Percentiles rank a stretch among this genome's conserved stretches.
Conservation (phyloP, 495 filamentous ascomycete genomes). For the Tuber brumale region DNA sequence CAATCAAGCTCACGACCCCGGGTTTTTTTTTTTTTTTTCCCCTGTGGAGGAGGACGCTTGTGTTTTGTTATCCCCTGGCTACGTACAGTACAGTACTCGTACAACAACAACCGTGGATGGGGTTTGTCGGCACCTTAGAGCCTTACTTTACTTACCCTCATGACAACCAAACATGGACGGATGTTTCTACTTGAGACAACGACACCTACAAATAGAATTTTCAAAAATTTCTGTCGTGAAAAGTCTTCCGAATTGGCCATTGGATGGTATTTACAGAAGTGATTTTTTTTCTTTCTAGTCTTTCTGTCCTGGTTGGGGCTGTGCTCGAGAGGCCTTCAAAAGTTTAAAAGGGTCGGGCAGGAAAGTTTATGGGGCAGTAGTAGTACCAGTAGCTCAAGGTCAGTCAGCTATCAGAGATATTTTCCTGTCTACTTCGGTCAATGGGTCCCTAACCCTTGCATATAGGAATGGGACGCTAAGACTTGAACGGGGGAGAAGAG, state of each 20-base stretch:
- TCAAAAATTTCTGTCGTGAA: not conserved
- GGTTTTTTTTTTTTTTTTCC: too few relatives aligned
- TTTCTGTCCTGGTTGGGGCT: not conserved
- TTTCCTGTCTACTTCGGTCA: too few relatives aligned
- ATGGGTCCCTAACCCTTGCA: too few relatives aligned
- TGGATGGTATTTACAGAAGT: not conserved
- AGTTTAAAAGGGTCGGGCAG: not conserved
- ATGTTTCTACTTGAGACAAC: not conserved
- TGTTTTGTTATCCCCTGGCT: not conserved
- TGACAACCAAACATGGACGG: not conserved
- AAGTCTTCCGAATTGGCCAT: not conserved
- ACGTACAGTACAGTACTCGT: too few relatives aligned
- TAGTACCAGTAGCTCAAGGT: too few relatives aligned
- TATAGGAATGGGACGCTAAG: not conserved
- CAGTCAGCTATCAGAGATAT: too few relatives aligned
- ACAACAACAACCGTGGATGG: not conserved
- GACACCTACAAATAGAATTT: not conserved
- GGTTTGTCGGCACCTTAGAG: not conserved
- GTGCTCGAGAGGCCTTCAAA: not conserved
- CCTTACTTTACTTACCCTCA: not conserved
- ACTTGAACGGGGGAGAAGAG: not conserved
- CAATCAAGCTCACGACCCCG: not conserved
- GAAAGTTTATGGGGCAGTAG: too few relatives aligned
- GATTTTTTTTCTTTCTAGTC: not conserved
- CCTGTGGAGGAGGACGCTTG: not conserved